phyloP scores from a whole-genome alignment of 2,329 filamentous ascomycete species.

The Apiospora aurea region DNA sequence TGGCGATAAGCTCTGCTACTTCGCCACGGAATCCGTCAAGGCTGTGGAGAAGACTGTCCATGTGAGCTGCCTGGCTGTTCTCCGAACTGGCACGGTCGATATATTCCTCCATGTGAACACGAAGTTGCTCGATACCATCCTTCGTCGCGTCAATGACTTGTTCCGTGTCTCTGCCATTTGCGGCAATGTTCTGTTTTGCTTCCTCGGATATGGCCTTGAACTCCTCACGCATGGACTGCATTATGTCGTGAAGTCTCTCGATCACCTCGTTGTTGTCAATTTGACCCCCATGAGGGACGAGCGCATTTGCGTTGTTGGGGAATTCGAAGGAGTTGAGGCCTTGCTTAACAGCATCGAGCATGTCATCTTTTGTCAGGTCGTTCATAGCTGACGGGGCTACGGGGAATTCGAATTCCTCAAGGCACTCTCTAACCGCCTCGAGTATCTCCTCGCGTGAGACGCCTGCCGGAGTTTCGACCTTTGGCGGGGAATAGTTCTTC shows the following conservation, averaged over 20 bases:
- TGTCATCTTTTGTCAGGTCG: slow-evolving; percentile 67
- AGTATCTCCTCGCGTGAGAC: slow-evolving; percentile 85
- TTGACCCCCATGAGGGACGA: slow-evolving; percentile 48
- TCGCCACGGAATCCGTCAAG: slow-evolving; percentile 73
- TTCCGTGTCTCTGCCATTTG: slow-evolving; percentile 82
- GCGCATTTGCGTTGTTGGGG: slow-evolving; percentile 43
- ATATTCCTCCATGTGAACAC: slow-evolving; percentile 81
- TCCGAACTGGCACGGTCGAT: slow-evolving; percentile 75
- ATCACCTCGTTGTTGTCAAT: slow-evolving; percentile 58
- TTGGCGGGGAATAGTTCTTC: slow-evolving; percentile 79
- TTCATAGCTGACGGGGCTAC: slow-evolving; percentile 63
- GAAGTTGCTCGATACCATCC: slow-evolving; percentile 83
- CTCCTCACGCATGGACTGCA: slow-evolving; percentile 64
- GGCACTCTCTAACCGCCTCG: slow-evolving; percentile 81
- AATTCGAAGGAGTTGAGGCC: slow-evolving; percentile 56
- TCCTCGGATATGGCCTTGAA: slow-evolving; percentile 67
- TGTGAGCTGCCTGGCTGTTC: slow-evolving; percentile 78
- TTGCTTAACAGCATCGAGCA: slow-evolving; percentile 69
- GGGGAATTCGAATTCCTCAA: slow-evolving; percentile 84
- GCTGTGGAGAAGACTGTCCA: slow-evolving; percentile 70
- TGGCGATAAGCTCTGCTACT: slow-evolving; percentile 66
- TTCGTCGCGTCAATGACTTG: slow-evolving; percentile 88
- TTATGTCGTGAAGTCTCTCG: slow-evolving; percentile 69
- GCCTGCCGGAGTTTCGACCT: slow-evolving; percentile 70
- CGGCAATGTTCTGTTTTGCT: slow-evolving; percentile 79